Evolutionary conservation across 192 early-diverging fungal genomes (phyloP).

Genomic region (Coemansia sp.): DNA sequence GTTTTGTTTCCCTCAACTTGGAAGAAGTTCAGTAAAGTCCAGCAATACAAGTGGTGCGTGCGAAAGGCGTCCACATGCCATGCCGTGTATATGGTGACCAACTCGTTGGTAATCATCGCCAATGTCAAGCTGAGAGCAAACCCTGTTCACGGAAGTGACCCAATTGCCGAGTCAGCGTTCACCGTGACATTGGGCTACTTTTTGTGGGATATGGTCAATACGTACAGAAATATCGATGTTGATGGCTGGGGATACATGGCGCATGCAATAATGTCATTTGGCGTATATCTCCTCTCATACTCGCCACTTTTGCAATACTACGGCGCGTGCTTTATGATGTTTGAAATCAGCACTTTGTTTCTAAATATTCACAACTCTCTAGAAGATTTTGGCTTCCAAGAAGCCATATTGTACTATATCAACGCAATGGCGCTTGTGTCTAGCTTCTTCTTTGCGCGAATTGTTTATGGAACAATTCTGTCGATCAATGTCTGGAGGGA

Average conservation of each 20-base stretch:
- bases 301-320: constrained; percentile 86
- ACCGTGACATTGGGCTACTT: constrained; percentile 87
- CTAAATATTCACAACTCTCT: constrained; percentile 82
- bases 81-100: constrained; percentile 64
- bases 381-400: constrained; percentile 83
- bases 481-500: constrained; percentile 61
- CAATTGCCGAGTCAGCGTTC: constrained; percentile 73
- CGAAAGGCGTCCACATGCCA: constrained; percentile 79
- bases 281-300: constrained; percentile 70
- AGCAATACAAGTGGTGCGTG: constrained; percentile 69
- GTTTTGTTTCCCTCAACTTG: constrained; percentile 66
- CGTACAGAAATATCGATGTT: constrained; percentile 66
- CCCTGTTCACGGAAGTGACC: constrained; percentile 67
- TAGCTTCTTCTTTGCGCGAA: constrained; percentile 78
- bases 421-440: constrained; percentile 82
- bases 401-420: constrained; percentile 72
- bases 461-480: constrained; percentile 77
- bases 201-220: constrained; percentile 85
- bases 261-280: constrained; percentile 78
- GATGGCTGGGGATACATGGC: constrained; percentile 79
- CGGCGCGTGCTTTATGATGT: constrained; percentile 88
- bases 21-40: constrained; percentile 58
- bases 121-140: constrained; percentile 64
- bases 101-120: constrained; percentile 66
- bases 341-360: constrained; percentile 87